phyloP scores from a whole-genome alignment of 2,329 filamentous ascomycete species.

The Thelonectria olida region DNA sequence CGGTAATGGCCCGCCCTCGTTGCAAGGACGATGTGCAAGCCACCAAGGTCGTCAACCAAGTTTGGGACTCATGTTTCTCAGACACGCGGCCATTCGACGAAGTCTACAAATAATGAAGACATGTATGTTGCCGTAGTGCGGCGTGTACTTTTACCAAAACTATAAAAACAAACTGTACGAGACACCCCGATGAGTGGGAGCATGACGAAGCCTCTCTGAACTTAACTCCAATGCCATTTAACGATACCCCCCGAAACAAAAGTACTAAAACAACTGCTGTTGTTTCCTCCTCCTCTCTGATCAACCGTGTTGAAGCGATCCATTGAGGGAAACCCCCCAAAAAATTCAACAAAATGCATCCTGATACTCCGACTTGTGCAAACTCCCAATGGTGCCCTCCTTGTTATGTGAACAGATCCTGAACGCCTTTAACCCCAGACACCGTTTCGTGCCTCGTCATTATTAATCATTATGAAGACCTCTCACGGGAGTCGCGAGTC shows the following conservation, averaged over 20 bases:
- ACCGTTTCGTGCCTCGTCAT: constrained; percentile 19
- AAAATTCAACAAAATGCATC: constrained; percentile 31
- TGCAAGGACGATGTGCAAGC: constrained; percentile 91
- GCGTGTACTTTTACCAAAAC: constrained; percentile 11
- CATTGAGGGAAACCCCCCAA: neutral
- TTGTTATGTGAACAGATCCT: constrained; percentile 23
- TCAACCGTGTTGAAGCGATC: constrained; percentile 18
- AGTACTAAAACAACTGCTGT: constrained; percentile 14
- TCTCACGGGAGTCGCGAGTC: constrained; percentile 64
- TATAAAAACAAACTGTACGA: constrained; percentile 2
- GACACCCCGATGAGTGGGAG: constrained; percentile 3
- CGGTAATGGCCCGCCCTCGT: constrained; percentile 78
- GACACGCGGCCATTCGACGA: constrained; percentile 98
- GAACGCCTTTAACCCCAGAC: constrained; percentile 33
- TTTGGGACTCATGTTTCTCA: constrained; percentile 97
- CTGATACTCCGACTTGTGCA: constrained; percentile 45
- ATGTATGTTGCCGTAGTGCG: neutral
- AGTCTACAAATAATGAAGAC: constrained; percentile 76
- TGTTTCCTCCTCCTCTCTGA: constrained; percentile 24
- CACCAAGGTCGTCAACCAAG: constrained; percentile 88
- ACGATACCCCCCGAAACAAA: constrained; percentile 37
- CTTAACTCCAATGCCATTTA: constrained; percentile 33
- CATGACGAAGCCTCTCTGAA: constrained; percentile 20
- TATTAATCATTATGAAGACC: constrained; percentile 37
- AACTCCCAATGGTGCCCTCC: constrained; percentile 30